Evolutionary conservation across 2,329 filamentous ascomycete genomes (phyloP).

Genomic region (Hypoxylon sp.): DNA sequence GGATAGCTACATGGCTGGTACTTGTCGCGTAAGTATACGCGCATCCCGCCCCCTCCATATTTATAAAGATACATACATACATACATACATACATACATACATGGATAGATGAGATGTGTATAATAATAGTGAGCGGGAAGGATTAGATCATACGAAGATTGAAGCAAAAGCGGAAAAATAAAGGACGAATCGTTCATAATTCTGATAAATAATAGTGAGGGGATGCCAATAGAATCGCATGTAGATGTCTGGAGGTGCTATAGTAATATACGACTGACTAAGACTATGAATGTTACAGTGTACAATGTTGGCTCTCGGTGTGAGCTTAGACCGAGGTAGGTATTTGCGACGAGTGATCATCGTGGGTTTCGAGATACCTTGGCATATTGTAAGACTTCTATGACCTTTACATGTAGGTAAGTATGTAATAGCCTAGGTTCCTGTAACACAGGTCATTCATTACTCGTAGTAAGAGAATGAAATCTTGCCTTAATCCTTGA

Average conservation of each 20-base stretch:
- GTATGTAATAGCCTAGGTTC: background rate
- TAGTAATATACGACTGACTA: conserved; percentile 1
- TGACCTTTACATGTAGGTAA: background rate
- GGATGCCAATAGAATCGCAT: background rate
- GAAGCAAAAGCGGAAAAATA: conserved; percentile 5
- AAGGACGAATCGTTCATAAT: conserved; percentile 4
- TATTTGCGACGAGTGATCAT: conserved; percentile 5
- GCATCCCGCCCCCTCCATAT: conserved; percentile 27
- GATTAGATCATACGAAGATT: background rate
- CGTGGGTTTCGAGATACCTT: conserved; percentile 10
- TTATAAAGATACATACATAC: conserved; percentile 4
- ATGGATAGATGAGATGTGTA: background rate
- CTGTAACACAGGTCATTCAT: background rate
- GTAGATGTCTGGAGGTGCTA: background rate
- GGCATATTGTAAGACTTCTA: conserved; percentile 2
- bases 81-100: too few species aligned
- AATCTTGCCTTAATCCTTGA: background rate
- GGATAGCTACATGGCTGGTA: conserved; percentile 23
- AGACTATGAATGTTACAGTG: conserved; percentile 5
- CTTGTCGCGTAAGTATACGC: conserved; percentile 20
- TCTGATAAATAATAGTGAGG: background rate
- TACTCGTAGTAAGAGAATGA: background rate
- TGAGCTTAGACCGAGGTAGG: conserved; percentile 1
- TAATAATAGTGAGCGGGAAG: conserved; percentile 1
- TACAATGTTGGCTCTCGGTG: background rate